Base-by-base conservation (phyloP, 345 rosid species). In the Citrus medica region DNA sequence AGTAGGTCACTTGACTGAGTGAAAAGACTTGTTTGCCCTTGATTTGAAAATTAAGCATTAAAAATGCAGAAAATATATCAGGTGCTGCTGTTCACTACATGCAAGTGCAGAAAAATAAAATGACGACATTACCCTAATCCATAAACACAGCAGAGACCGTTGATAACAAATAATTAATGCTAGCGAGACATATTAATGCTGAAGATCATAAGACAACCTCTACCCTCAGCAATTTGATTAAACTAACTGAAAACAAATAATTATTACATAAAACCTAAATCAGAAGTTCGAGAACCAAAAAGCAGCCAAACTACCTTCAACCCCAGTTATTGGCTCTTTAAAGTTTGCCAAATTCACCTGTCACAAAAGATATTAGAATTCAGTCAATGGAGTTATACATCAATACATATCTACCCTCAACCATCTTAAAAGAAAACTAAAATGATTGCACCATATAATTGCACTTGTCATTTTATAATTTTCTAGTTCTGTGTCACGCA, bases 221-320 rank as follows among this genome's bases (percentile, higher is more conserved):
- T 71, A 62, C 10, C 25, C 9, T 27, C 28, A 46, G 53, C 4
- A 21, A n/a, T 13, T 37, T 24, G 33, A 51, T 32, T 7, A 5
- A 65, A 76, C 30, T 42, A 75, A 27, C 42, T 25, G 17, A 60
- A 60, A 58, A 24, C 38, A 17, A 61, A 38, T 30, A 35, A 62
- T 33, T 9, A 19, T n/a, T 10, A 40, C 19, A 61, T 10, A 62
- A 22, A 32, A 64, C 22, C 19, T 58, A 37, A 40, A 51, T 59
- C 67, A 67, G 53, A 42, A 28, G 28, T 69, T 62, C 35, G 42
- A 32, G 73, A 61, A 32, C 28, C 12, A 2, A 6, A 30, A 61
- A 25, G n/a, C 12, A 42, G 46, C 38, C 21, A 71, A 67, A 24
- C 32, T 82, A 86, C 87, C 90, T 89, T 83, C 83, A 78, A 85